Conservation (phyloP, 176 grass and related monocot genomes). For the Carex littledalei region DNA sequence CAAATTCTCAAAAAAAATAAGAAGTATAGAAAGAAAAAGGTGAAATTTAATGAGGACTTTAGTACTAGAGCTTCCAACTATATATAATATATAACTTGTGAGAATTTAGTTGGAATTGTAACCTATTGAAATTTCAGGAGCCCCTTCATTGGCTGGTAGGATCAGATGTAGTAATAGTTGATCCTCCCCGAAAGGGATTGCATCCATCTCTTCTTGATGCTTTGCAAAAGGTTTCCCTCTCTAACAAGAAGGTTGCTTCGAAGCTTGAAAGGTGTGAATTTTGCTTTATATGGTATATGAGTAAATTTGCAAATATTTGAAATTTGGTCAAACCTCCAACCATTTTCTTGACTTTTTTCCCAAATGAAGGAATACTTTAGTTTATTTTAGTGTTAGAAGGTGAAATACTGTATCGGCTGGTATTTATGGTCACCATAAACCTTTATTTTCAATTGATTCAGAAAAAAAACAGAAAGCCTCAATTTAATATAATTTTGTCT, state of each 20-base stretch:
- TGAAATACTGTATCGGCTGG: not conserved
- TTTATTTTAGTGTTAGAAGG: not conserved
- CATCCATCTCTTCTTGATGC: slow-evolving; percentile 71
- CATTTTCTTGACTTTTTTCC: not conserved
- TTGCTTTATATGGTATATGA: slow-evolving; percentile 11
- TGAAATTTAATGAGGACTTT: not conserved
- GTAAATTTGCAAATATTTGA: not conserved
- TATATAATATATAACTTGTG: slow-evolving; percentile 13
- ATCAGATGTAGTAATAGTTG: slow-evolving; percentile 71
- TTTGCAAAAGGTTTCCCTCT: slow-evolving; percentile 61
- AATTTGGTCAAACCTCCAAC: not conserved
- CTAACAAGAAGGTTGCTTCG: slow-evolving; percentile 40
- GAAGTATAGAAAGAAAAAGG: not conserved
- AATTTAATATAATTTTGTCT: not conserved
- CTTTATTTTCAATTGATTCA: slow-evolving; percentile 2
- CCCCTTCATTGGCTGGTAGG: slow-evolving; percentile 82
- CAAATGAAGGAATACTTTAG: not conserved
- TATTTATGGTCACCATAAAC: not conserved
- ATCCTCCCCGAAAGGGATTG: slow-evolving; percentile 98
- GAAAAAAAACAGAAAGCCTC: not conserved
- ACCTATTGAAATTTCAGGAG: slow-evolving; percentile 50
- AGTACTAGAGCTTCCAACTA: slow-evolving; percentile 15
- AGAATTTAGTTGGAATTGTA: slow-evolving; percentile 28
- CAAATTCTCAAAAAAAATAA: too few species aligned
- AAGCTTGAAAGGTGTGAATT: slow-evolving; percentile 53